Conservation (phyloP, 306 rosid species). For the Fagus crenata region DNA sequence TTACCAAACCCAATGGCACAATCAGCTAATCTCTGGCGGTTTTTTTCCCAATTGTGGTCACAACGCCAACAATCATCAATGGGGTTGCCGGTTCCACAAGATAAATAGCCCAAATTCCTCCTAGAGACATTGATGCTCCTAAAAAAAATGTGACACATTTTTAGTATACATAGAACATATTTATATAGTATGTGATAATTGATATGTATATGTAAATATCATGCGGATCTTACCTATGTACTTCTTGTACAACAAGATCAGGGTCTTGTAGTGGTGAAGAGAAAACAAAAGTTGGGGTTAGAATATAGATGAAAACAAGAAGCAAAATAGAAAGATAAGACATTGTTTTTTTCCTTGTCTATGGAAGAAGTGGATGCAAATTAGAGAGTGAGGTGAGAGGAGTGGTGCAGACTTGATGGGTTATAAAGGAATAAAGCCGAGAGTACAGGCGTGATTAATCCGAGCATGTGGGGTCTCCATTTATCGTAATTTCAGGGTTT, state of each 20-base stretch:
- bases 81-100: slow-evolving; percentile 84
- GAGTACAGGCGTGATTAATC: slow-evolving; percentile 88
- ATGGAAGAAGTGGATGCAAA: neutral
- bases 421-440: slow-evolving; percentile 63
- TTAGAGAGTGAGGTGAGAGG: neutral
- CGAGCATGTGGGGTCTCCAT: slow-evolving; percentile 34
- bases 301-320: slow-evolving; percentile 33
- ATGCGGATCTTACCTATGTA: slow-evolving; percentile 53
- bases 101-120: slow-evolving; percentile 67
- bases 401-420: slow-evolving; percentile 7
- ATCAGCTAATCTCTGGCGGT: slow-evolving; percentile 75
- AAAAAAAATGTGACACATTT: slow-evolving; percentile 14
- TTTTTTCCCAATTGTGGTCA: slow-evolving; percentile 65
- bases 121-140: slow-evolving; percentile 77
- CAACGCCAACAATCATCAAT: slow-evolving; percentile 95
- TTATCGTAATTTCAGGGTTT: slow-evolving; percentile 44
- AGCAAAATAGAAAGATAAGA: slow-evolving; percentile 32
- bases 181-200: neutral
- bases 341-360: slow-evolving; percentile 36
- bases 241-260: slow-evolving; percentile 64
- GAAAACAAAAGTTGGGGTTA: slow-evolving; percentile 31
- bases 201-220: neutral
- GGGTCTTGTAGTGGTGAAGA: slow-evolving; percentile 56
- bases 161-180: neutral
- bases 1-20: slow-evolving; percentile 91